Percentiles rank a stretch among this genome's conserved stretches.
Conservation (phyloP, 345 rosid genomes). For the Theobroma cacao region DNA sequence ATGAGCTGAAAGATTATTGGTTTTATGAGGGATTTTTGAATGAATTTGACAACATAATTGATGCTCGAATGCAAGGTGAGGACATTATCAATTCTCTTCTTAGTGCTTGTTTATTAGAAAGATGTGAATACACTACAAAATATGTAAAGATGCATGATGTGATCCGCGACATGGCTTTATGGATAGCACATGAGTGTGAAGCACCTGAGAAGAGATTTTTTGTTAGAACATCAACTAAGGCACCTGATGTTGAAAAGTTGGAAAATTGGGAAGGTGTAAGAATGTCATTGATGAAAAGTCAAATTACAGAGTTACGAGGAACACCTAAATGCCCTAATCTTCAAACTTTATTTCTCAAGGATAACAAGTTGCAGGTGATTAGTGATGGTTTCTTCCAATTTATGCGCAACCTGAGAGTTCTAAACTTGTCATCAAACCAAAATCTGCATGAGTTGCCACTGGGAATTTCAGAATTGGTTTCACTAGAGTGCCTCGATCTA, state of each 20-base stretch:
- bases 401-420: no score
- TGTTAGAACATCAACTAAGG: not conserved
- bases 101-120: no score
- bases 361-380: no score
- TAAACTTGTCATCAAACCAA: not conserved
- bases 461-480: not conserved
- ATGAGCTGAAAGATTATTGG: no score
- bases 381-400: no score
- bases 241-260: not conserved
- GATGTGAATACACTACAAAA: no score
- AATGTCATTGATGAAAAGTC: constrained; percentile 4
- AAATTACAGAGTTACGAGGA: not conserved
- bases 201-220: not conserved
- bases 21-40: no score
- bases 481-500: constrained; percentile 1
- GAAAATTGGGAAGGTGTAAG: not conserved
- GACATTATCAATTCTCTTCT: not conserved
- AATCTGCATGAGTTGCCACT: not conserved
- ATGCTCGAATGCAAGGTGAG: no score
- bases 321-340: not conserved
- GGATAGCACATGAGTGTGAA: no score
- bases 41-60: no score
- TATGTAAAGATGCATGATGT: constrained; percentile 10
- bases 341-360: no score
- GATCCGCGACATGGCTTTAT: constrained; percentile 13